A percentile compares a stretch with the other conserved stretches of the same genome.
These are phyloP conservation scores for Sordariomycetes sp. DNA, from an alignment of 2,329 filamentous ascomycete species.

Conservation along the genomic window DNA sequence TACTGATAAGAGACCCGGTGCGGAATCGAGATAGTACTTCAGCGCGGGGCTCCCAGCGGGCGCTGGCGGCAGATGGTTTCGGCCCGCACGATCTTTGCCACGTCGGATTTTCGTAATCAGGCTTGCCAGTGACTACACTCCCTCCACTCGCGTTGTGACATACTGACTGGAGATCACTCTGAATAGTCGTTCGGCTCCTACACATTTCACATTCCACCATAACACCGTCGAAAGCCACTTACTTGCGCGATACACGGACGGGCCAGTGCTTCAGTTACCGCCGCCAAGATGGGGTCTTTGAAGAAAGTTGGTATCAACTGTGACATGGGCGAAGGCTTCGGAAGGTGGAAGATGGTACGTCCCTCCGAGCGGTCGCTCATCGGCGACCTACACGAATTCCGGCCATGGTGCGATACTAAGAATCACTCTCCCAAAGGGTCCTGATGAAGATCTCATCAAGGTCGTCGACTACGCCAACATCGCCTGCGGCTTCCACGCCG, in stretches of 20 bases:
- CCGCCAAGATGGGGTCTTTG: not conserved
- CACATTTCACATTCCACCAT: no score
- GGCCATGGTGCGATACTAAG: not conserved
- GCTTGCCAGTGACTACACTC: no score
- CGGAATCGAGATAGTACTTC: not conserved
- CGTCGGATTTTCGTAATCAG: not conserved
- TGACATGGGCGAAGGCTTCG: not conserved
- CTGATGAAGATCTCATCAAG: not conserved
- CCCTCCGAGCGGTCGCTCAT: not conserved
- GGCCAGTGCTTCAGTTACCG: not conserved
- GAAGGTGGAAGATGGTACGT: not conserved
- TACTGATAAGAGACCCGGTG: not conserved
- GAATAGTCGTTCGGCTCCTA: no score
- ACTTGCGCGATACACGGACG: not conserved
- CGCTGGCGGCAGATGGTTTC: not conserved
- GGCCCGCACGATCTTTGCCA: not conserved
- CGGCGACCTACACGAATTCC: not conserved
- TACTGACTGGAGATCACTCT: no score
- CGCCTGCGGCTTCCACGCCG: constrained; percentile 8
- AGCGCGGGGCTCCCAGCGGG: no score
- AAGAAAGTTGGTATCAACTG: not conserved
- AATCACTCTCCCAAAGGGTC: not conserved
- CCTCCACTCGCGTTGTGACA: no score
- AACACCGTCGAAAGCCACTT: not conserved
- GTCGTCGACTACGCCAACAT: not conserved